phyloP scores from a whole-genome alignment of 805 yeast species.

The Maudiozyma bulderi region DNA sequence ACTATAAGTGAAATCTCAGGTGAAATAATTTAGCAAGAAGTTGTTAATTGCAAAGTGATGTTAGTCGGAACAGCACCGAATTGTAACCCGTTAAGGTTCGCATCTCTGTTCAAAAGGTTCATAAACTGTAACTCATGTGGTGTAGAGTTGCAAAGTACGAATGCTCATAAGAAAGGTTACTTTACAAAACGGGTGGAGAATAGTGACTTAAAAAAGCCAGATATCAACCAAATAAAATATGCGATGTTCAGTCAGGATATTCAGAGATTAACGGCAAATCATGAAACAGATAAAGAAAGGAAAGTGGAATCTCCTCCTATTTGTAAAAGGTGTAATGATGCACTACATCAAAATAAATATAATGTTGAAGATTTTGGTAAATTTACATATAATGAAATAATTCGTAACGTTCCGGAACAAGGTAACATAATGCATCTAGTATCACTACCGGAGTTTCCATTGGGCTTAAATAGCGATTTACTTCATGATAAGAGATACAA shows the following conservation, averaged over 20 bases:
- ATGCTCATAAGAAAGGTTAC: slow-evolving; percentile 36
- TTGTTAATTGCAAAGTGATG: not conserved
- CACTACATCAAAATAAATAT: slow-evolving; percentile 36
- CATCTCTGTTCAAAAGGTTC: not conserved
- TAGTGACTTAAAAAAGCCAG: slow-evolving; percentile 3
- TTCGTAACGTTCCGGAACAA: slow-evolving; percentile 31
- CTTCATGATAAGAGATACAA: slow-evolving; percentile 9
- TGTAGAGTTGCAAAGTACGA: slow-evolving; percentile 36
- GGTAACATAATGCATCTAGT: slow-evolving; percentile 50
- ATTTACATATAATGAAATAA: slow-evolving; percentile 24
- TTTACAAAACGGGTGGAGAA: slow-evolving; percentile 26
- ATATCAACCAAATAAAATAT: slow-evolving; percentile 20
- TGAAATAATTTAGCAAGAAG: too few species aligned
- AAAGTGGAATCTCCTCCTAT: slow-evolving; percentile 18
- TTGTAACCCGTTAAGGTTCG: not conserved
- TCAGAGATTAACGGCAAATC: slow-evolving; percentile 15
- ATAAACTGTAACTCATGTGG: slow-evolving; percentile 50
- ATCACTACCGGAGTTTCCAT: slow-evolving; percentile 66
- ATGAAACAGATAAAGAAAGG: not conserved
- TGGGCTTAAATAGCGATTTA: slow-evolving; percentile 34
- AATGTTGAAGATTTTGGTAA: slow-evolving; percentile 28
- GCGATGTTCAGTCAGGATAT: slow-evolving; percentile 24
- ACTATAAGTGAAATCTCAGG: too few species aligned
- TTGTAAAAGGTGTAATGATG: slow-evolving; percentile 52
- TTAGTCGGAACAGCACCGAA: not conserved